Percentiles rank a stretch among this genome's conserved stretches.
Evolutionary conservation across 169 alveolate genomes (phyloP).

Genomic region (Plasmodium vivax): DNA sequence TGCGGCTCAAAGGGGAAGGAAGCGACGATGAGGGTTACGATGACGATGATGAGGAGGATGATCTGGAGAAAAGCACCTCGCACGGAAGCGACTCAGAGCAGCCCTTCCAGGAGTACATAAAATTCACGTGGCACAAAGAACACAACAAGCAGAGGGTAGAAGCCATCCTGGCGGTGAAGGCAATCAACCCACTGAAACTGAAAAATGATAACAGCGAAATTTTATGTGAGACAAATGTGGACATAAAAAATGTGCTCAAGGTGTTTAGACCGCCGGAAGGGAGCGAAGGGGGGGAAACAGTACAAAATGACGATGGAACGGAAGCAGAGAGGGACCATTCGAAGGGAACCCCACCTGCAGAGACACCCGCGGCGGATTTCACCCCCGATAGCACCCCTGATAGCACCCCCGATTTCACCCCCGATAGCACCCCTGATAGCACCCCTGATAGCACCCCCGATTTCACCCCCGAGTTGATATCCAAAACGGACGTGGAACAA

Average conservation of each 20-base stretch:
- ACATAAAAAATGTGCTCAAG: slow-evolving; percentile 27
- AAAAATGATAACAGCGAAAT: slow-evolving; percentile 26
- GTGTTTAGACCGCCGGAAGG: neutral
- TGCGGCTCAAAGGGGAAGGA: neutral
- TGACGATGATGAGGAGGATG: neutral
- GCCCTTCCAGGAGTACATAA: slow-evolving; percentile 9
- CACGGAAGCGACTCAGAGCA: neutral
- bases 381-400: neutral
- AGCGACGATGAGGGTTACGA: neutral
- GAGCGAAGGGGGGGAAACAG: neutral
- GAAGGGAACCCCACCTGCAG: neutral
- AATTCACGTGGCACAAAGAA: slow-evolving; percentile 43
- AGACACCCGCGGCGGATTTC: neutral
- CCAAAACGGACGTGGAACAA: neutral
- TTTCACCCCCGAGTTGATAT: neutral
- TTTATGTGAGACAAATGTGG: slow-evolving; percentile 25
- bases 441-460: too few relatives aligned
- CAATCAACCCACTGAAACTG: slow-evolving; percentile 26
- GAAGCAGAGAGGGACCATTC: neutral
- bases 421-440: neutral
- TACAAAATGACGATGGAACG: neutral
- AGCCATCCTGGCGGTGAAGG: slow-evolving; percentile 21
- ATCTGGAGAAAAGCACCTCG: neutral
- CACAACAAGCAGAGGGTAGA: neutral
- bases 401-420: too few relatives aligned